Base-by-base conservation (phyloP, 345 rosid genomes). In the Euphorbia peplus region DNA sequence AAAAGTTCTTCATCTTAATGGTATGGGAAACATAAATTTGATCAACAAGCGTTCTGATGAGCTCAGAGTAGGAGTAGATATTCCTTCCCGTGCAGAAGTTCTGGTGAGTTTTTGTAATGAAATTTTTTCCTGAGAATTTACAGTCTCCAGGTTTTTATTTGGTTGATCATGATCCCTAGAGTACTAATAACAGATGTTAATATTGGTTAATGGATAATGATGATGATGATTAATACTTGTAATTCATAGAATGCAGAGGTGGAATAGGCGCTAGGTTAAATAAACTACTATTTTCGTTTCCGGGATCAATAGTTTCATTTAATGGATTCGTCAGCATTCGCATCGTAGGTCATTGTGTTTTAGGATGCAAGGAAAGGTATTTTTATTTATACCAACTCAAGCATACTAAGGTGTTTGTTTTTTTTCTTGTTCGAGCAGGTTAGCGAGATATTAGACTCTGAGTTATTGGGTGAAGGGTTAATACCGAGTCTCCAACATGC, bases 401-500 rank as follows among this genome's bases (percentile, higher is more conserved):
- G 25, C 24, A 29, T 29, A 15, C n/a, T 30, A 4, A 47, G 52
- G 1, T 47, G 19, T 61, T 35, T 61, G 8, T 51, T 71, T 4
- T 1, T 19, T 60, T 35, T 16, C 41, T 18, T 59, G 61, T 55
- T 8, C 8, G 35, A 70, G 69, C 81, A 95, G 99, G 97, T 91
- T 8, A 95, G 93, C 53, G 99, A 91, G 80, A 95, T 91, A 78
- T 80, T 95, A 70, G 99, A 95, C 73, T 95, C 97, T 18, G 97
- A 91, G 84, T 73, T 95, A 48, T 70, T 95, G 63, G 99, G 99
- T 52, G 99, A 95, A 86, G 97, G 99, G 69, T 79, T 95, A 15
- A 91, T 95, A 76, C 99, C 97, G 26, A 86, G 90, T 77, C 80
- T 91, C 48, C 97, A 87, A 70, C 95, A 91, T 83, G 97, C 97